Evolutionary conservation across 2,329 filamentous ascomycete species (phyloP).

Genomic region (Alternaria sp.): DNA sequence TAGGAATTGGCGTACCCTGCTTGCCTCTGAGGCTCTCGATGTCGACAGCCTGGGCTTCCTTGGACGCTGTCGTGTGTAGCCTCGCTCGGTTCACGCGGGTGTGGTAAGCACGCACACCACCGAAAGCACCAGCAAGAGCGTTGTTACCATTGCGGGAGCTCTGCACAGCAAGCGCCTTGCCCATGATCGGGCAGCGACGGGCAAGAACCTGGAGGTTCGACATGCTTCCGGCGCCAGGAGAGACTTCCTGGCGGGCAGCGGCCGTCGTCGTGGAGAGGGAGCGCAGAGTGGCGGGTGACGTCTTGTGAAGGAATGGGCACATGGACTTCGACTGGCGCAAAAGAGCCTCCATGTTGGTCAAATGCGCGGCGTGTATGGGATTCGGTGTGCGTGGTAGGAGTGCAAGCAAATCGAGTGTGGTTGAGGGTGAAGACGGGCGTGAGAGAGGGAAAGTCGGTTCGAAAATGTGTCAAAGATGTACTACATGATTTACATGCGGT

Average conservation of each 20-base stretch:
- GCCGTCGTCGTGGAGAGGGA: conserved; percentile 83
- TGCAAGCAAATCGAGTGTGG: neutral
- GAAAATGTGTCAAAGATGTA: conserved; percentile 24
- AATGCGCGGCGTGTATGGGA: conserved; percentile 15
- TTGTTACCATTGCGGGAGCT: conserved; percentile 59
- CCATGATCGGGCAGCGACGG: conserved; percentile 97
- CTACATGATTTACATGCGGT: conserved; percentile 14
- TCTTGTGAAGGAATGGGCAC: conserved; percentile 97
- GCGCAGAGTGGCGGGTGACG: conserved; percentile 88
- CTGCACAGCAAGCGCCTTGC: conserved; percentile 93
- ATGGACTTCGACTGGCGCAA: conserved; percentile 94
- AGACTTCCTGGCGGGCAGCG: conserved; percentile 66
- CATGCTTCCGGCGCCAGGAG: conserved; percentile 89
- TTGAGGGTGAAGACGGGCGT: neutral
- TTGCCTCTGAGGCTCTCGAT: conserved; percentile 49
- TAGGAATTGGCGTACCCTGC: conserved; percentile 51
- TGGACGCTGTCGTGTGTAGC: conserved; percentile 80
- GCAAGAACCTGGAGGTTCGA: conserved; percentile 95
- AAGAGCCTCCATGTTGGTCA: conserved; percentile 81
- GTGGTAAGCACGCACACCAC: conserved; percentile 59
- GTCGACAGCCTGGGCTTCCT: conserved; percentile 81
- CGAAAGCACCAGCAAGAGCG: conserved; percentile 59
- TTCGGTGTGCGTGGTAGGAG: neutral
- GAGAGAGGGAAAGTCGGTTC: conserved; percentile 8
- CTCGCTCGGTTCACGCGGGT: conserved; percentile 68